Conservation (phyloP, 768 basidiomycete genomes). For the Russula sp. region DNA sequence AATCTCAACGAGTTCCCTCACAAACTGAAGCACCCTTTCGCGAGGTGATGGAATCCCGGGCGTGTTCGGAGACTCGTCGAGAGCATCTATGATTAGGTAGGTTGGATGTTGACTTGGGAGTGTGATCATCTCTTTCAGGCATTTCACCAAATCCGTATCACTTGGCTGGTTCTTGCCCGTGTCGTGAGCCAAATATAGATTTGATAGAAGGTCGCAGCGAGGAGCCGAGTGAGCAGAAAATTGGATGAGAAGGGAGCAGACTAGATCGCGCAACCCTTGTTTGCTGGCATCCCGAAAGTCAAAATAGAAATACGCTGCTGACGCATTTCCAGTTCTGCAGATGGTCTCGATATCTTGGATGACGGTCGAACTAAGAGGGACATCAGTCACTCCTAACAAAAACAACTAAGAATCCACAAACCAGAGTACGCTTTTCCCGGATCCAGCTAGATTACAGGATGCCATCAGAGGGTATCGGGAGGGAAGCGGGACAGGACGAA, state of each 20-base stretch:
- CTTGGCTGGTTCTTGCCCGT: not conserved
- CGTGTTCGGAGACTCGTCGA: not conserved
- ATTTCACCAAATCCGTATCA: not conserved
- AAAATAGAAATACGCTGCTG: not conserved
- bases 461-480: not conserved
- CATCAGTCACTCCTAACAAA: not conserved
- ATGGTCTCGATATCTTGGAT: not conserved
- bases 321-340: not conserved
- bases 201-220: not conserved
- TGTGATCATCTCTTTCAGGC: not conserved
- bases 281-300: not conserved
- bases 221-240: not conserved
- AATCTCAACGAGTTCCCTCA: not conserved
- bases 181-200: not conserved
- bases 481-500: not conserved
- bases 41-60: not conserved
- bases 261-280: not conserved
- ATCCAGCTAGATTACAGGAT: not conserved
- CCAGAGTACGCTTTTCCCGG: not conserved
- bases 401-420: not conserved
- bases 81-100: conserved; percentile 3
- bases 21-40: not conserved
- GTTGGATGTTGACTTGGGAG: not conserved
- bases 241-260: not conserved
- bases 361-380: not conserved